Base-by-base conservation (phyloP, 306 rosid species). In the Echinosophora koreensis region DNA sequence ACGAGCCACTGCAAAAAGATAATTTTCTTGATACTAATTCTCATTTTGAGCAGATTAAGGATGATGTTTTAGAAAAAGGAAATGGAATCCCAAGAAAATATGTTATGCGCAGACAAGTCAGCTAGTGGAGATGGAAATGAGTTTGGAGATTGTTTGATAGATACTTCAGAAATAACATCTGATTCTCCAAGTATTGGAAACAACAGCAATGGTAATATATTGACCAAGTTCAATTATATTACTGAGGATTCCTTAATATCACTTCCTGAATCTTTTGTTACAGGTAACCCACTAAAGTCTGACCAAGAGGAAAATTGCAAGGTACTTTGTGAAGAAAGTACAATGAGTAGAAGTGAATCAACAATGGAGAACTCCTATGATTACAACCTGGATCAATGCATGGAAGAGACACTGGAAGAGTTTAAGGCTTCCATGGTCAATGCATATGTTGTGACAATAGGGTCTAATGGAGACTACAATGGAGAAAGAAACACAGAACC, bases 231-330 rank as follows among this genome's bases (percentile, higher is more conserved):
- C 57, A 63, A 80, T 65, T 41, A 42, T 38, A 73, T 18, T n/a
- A 2, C 49, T 39, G 82, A 78, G 51, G 82, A 74, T 66, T 58
- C 76, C 69, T 12, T 81, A 50, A 75, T 42, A 55, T 49, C 72
- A 52, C 49, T 37, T 47, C 54, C 79, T 46, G 89, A 88, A 77
- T 76, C 76, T 61, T 14, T 18, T 32, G 15, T 61, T 63, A 65
- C 49, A 77, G 51, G 78, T 32, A 69, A 66, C 64, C 47, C 70
- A 37, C 56, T 27, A 8, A 68, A 72, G 35, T 66, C 63, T 55
- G 84, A 84, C 69, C 34, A 38, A 2, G 86, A 80, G 71, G 85
- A 80, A 16, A 84, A 68, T 66, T 18, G 50, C 86, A 73, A 65
- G 62, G 71, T 71, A 63, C 46, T 78, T 35, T 11, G 64, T 41